phyloP scores from a whole-genome alignment of 257 asterid species.

The Marsdenia floribunda region DNA sequence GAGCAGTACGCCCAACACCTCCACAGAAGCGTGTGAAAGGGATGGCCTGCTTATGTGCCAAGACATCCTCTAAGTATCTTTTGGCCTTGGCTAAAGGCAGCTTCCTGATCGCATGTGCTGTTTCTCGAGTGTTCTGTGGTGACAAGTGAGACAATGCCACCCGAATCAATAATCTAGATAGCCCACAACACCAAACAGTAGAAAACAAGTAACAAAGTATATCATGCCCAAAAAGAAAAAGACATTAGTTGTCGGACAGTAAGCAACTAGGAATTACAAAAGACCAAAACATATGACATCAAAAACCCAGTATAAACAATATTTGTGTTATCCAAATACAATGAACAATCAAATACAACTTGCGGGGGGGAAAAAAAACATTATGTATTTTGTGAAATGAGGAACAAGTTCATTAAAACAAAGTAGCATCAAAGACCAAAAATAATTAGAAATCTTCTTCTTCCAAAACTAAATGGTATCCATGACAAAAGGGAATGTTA shows the following conservation, averaged over 20 bases:
- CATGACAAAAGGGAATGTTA: neutral
- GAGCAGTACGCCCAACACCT: slow-evolving; percentile 90
- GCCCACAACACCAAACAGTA: neutral
- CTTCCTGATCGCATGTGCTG: slow-evolving; percentile 80
- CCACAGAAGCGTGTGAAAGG: slow-evolving; percentile 82
- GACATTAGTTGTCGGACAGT: neutral
- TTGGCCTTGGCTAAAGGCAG: slow-evolving; percentile 71
- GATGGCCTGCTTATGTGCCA: slow-evolving; percentile 84
- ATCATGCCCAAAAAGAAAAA: neutral
- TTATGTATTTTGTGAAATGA: no score
- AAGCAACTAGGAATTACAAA: no score
- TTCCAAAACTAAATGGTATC: neutral
- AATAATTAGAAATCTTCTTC: no score
- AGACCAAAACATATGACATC: neutral
- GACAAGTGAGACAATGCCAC: no score
- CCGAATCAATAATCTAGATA: neutral
- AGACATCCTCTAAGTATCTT: slow-evolving; percentile 83
- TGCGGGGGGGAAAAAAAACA: no score
- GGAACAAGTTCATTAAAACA: no score
- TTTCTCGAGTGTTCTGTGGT: slow-evolving; percentile 75
- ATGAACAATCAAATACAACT: no score
- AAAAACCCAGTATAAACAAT: neutral
- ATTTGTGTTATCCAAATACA: no score
- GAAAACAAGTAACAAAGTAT: neutral
- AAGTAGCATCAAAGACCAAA: no score